These are phyloP conservation scores for Coprinellus micaceus DNA, from an alignment of 768 basidiomycete genomes.

Conservation along the genomic window DNA sequence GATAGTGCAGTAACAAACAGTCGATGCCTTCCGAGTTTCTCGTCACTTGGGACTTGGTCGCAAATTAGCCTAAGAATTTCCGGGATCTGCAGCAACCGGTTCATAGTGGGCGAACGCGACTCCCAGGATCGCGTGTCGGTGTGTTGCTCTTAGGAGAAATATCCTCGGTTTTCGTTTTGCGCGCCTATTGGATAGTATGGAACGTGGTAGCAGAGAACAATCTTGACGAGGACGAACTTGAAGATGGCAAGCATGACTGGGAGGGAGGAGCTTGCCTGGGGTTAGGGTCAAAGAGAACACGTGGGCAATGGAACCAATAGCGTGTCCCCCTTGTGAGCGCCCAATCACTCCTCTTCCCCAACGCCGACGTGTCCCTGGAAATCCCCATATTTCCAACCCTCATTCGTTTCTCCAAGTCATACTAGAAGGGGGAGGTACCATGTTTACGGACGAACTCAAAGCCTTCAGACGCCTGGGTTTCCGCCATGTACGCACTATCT, in stretches of 20 bases:
- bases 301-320: conserved; percentile 1
- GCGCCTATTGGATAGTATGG: no score
- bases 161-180: no score
- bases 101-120: no score
- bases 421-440: conserved; percentile 20
- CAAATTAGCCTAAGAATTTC: not conserved
- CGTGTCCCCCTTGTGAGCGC: no score
- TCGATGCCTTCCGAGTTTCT: not conserved
- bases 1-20: not conserved
- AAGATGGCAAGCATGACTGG: no score
- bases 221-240: no score
- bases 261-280: no score
- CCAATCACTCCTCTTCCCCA: no score
- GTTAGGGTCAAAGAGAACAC: conserved; percentile 1
- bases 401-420: not conserved
- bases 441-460: conserved; percentile 78
- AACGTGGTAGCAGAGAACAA: no score
- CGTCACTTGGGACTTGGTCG: not conserved
- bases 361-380: conserved; percentile 11
- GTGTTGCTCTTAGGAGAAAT: not conserved
- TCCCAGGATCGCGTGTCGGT: no score
- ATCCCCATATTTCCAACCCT: not conserved
- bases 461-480: conserved; percentile 69
- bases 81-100: not conserved
- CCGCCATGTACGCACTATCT: conserved; percentile 50